Evolutionary conservation across 352 stramenopile genomes (phyloP).

Genomic region (Pythium chondricola): DNA sequence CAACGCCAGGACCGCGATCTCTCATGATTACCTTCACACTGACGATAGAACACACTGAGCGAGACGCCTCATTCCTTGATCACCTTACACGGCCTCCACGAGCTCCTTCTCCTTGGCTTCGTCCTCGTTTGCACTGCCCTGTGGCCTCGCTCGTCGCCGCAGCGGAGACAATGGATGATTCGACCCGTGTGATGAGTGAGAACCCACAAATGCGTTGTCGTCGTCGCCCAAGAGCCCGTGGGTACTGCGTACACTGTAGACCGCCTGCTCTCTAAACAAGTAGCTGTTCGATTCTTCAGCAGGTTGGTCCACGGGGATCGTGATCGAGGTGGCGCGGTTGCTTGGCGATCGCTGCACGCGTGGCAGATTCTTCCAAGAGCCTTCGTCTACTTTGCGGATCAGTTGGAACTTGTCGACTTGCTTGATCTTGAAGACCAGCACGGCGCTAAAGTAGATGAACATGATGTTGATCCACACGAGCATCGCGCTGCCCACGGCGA

Average conservation of each 20-base stretch:
- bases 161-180: slow-evolving; percentile 33
- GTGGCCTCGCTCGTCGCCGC: slow-evolving; percentile 23
- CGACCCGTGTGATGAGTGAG: background rate
- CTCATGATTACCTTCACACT: background rate
- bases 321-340: background rate
- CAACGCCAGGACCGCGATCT: slow-evolving; percentile 27
- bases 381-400: slow-evolving; percentile 71
- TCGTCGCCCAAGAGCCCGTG: slow-evolving; percentile 15
- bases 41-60: background rate
- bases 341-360: slow-evolving; percentile 59
- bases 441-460: slow-evolving; percentile 83
- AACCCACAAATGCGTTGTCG: background rate
- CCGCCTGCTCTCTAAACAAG: slow-evolving; percentile 28
- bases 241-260: slow-evolving; percentile 38
- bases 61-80: background rate
- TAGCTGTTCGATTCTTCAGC: background rate
- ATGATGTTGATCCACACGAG: slow-evolving; percentile 86
- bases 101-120: slow-evolving; percentile 10
- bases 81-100: slow-evolving; percentile 26
- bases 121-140: slow-evolving; percentile 10
- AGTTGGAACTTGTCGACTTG: slow-evolving; percentile 81
- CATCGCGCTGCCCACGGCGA: slow-evolving; percentile 73
- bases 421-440: slow-evolving; percentile 88
- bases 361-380: slow-evolving; percentile 72
- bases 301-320: slow-evolving; percentile 2